Conservation (phyloP, 225 moss, liverwort and hornwort genomes). For the Marchantia polymorpha region DNA sequence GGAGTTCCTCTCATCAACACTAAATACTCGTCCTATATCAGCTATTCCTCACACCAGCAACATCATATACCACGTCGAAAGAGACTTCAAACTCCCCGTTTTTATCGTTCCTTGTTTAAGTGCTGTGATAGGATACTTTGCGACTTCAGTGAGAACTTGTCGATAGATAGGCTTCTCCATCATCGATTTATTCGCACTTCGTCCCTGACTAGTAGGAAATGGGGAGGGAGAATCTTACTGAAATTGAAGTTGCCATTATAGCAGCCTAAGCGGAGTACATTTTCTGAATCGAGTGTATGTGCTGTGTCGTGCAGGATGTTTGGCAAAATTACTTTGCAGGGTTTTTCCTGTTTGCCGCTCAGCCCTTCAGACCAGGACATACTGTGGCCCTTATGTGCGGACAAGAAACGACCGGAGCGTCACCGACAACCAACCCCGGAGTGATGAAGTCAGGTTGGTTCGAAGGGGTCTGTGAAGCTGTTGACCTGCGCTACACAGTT, state of each 20-base stretch:
- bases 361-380: slow-evolving; percentile 28
- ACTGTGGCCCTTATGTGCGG: slow-evolving; percentile 19
- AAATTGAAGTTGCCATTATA: not conserved
- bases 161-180: not conserved
- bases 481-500: slow-evolving; percentile 28
- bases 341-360: slow-evolving; percentile 28
- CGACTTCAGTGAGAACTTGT: not conserved
- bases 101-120: not conserved
- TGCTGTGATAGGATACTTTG: not conserved
- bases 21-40: too few relatives aligned
- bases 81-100: not conserved
- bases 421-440: not conserved
- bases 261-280: too few relatives aligned
- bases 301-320: slow-evolving; percentile 16
- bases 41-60: too few relatives aligned
- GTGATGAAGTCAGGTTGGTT: slow-evolving; percentile 17
- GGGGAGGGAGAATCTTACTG: not conserved
- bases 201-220: not conserved
- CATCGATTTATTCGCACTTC: too few relatives aligned
- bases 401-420: not conserved
- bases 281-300: too few relatives aligned
- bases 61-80: too few relatives aligned
- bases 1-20: not conserved
- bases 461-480: slow-evolving; percentile 27
- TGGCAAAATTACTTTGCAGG: slow-evolving; percentile 32